Base-by-base conservation (phyloP, 495 filamentous ascomycete genomes). In the Xylaria scruposa region DNA sequence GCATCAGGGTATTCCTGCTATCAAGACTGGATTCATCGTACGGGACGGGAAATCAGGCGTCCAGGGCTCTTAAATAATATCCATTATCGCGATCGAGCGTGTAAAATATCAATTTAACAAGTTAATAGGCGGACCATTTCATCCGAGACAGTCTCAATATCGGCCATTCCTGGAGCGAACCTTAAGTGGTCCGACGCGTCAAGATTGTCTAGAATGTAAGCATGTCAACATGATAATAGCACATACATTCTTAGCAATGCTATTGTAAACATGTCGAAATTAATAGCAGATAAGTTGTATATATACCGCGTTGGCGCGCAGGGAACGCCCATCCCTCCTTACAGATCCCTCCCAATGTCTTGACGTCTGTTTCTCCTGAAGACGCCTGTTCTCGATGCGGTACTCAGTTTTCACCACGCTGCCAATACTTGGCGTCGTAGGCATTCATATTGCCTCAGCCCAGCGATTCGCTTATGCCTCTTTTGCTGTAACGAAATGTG, bases 381-480 rank as follows among this genome's bases (percentile, higher is more conserved):
- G 40, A 13, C 29, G 9, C 15, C 15, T 36, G 8, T 49, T 69
- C 40, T 36, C 54, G 2, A 69, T 69, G 67, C 24, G 26, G 26
- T 69, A n/a, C 54, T 54, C 36, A 21, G 26, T 42, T 44, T 42
- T 56, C 7, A 17, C 17, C 17, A 19, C 54, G 40, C 53, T 69
- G 56, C 54, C n/a, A 12, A 59, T 61, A 31, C 26, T 36, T 7
- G 13, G 38, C 54, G 24, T 40, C 67, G 9, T 61, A 38, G 26
- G 54, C 26, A 19, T 68, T 13, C 19, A 17, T 21, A 7, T 44
- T 51, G 36, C 49, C 15, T 33, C 26, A 24, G 67, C 67, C 40
- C 67, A 69, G 29, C 53, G 17, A 17, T 40, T 69, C 40, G 54
- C 67, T 13, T 69, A 69, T 26, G 47, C 67, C 24, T n/a, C 54